phyloP scores from a whole-genome alignment of 306 rosid species.

The Senna tora region DNA sequence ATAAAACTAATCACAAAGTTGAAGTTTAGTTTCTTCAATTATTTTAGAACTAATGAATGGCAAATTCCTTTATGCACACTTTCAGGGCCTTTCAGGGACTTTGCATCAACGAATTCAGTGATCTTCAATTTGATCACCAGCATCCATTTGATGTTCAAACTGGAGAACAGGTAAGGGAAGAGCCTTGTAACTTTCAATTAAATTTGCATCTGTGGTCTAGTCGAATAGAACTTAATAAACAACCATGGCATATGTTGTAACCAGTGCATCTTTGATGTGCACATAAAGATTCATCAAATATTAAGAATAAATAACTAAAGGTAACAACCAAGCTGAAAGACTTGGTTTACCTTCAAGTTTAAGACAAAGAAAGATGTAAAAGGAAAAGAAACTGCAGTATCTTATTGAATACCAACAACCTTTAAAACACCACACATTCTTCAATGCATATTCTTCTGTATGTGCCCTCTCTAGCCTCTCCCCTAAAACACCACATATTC shows the following conservation, averaged over 20 bases:
- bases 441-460: no score
- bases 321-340: constrained; percentile 8
- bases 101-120: constrained; percentile 84
- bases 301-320: not conserved
- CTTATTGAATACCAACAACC: not conserved
- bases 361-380: constrained; percentile 1
- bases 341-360: constrained; percentile 20
- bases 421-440: no score
- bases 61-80: constrained; percentile 37
- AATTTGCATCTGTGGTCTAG: not conserved
- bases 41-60: constrained; percentile 25
- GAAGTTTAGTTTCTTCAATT: constrained; percentile 26
- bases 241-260: not conserved
- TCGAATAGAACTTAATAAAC: constrained; percentile 24
- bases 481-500: not conserved
- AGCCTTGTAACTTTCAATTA: constrained; percentile 19
- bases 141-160: constrained; percentile 76
- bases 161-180: constrained; percentile 82
- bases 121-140: constrained; percentile 90
- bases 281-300: not conserved
- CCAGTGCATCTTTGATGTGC: not conserved
- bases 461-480: not conserved
- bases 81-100: constrained; percentile 98
- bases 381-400: not conserved
- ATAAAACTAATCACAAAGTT: constrained; percentile 13